Evolutionary conservation across 257 asterid species (phyloP), one percentile per base, ranked within the genome.

Genomic region (Linaria vulgaris): DNA sequence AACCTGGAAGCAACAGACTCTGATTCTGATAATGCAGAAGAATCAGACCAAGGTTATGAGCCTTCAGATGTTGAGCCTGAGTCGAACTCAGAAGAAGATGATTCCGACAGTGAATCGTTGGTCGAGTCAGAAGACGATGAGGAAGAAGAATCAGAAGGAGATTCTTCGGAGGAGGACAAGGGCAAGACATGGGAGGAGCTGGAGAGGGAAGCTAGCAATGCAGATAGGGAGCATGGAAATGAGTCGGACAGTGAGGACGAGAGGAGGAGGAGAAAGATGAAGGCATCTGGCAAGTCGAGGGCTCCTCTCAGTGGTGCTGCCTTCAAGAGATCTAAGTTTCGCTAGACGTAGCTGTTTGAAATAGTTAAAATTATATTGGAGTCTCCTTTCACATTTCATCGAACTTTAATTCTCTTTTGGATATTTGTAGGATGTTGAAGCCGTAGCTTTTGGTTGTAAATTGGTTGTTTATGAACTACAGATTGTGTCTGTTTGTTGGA

Each of bases 161-260:
- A 55, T 11, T 70, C 75, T 11, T 70, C 75, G 0, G 96, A 80
- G 61, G 94, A 88, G 61, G 96, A 88, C 49, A 46, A 83, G 68
- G 96, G 96, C 5, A 83, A 85, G 66, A 81, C 96, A 1, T 88
- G 96, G 96, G 96, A 85, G 19, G 96, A 88, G 80, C 60, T 88
- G 64, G 94, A 88, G 74, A 76, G 84, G 77, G 96, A 88, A 76
- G 96, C 96, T 48, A 79, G 77, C 67, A 79, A 81, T 69, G 94
- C 91, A 0, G 96, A 88, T 61, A 63, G 73, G 59, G 90, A 85
- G 83, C 81, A 74, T 59, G 91, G 88, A 23, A 69, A 80, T 14
- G 94, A 88, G 55, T 85, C 88, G 0, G 96, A 88, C 70, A 85
- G 96, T 1, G 94, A 88, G 53, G 94, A 83, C 3, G 96, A 88